Base-by-base conservation (phyloP, 2,329 filamentous ascomycete genomes). In the Pseudocercospora musae region DNA sequence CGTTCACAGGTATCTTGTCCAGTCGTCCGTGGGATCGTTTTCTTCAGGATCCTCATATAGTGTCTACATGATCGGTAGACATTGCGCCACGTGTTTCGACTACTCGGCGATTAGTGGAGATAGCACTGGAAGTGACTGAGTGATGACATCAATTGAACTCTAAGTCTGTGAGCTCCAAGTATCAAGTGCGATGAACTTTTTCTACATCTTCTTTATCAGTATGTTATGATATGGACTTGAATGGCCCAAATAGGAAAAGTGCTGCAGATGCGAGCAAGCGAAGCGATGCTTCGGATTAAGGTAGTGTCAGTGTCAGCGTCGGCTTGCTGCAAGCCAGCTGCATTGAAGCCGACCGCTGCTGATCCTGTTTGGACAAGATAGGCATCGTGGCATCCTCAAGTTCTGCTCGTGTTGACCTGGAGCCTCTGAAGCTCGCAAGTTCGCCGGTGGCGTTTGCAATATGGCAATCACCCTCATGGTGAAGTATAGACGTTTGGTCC, bases 191-290 rank as follows among this genome's bases (percentile, higher is more conserved):
- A 48, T 48, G 11, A 25, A 48, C 21, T 31, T 29, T n/a, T 52
- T 52, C 48, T n/a, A 8, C 48, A n/a, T 27, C 7, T 52, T n/a
- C 25, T 52, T 52, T n/a, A 23, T 52, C 8, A 23, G 20, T 31
- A 23, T 40, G 15, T 13, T 52, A 50, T 27, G 20, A 10, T 52
- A 52, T 29, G 48, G 25, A 27, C 31, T 31, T 42, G 15, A 29
- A 59, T 53, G 42, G 48, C 54, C 49, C 57, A 59, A 53, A 53
- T 5, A 42, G 57, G 48, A 13, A 44, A 27, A 29, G 48, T 48
- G 23, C n/a, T 29, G 20, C 21, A 52, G 18, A 37, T 18, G 54
- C 37, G 37, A 29, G 20, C 0, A 15, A 25, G 37, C 37, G n/a
- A n/a, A 18, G 15, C 15, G 37, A 40, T 40, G 37, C 37, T 40